These are phyloP conservation scores for Aspergillus jensenii DNA, from an alignment of 2,329 filamentous ascomycete genomes.

Conservation along the genomic window DNA sequence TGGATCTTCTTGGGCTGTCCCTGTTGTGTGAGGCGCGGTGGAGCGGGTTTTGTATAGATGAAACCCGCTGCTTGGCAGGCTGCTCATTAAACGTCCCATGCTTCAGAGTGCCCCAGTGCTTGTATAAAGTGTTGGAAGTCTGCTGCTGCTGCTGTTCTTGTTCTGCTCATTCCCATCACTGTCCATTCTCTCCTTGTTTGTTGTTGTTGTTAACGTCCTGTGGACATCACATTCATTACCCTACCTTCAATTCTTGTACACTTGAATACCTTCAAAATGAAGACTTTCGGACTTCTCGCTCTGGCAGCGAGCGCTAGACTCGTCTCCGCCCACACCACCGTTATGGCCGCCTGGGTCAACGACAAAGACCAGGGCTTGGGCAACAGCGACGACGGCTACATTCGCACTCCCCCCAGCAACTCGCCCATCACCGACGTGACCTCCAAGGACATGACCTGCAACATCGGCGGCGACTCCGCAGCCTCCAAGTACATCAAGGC, in stretches of 20 bases:
- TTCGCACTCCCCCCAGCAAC: conserved; percentile 23
- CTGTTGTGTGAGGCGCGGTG: background rate
- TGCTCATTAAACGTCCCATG: background rate
- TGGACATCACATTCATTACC: background rate
- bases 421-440: conserved; percentile 22
- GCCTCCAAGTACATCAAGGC: conserved; percentile 20
- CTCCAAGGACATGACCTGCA: conserved; percentile 23
- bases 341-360: conserved; percentile 24
- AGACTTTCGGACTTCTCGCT: conserved; percentile 23
- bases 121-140: background rate
- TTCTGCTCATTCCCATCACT: background rate
- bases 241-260: background rate
- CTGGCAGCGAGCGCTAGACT: conserved; percentile 24
- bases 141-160: background rate
- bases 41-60: conserved; percentile 7
- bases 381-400: conserved; percentile 20
- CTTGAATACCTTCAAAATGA: conserved; percentile 14
- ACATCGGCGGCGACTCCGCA: conserved; percentile 18
- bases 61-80: conserved; percentile 7
- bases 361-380: conserved; percentile 22
- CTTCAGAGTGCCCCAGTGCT: background rate
- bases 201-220: background rate
- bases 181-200: background rate
- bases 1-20: background rate
- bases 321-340: conserved; percentile 21